Conservation (phyloP, 306 rosid genomes). For the Datisca glomerata region DNA sequence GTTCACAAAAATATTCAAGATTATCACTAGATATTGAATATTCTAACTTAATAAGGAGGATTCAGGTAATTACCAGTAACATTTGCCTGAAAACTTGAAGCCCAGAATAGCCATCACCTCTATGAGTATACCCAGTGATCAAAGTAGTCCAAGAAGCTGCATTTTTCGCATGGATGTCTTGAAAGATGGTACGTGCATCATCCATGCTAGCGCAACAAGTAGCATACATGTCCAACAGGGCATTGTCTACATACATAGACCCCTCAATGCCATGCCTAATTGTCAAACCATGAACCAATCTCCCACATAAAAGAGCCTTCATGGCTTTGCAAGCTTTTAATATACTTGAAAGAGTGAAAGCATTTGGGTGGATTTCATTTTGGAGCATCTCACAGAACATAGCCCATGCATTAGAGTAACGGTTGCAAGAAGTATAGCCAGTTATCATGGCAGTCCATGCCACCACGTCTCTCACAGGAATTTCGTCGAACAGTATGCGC, state of each 20-base stretch:
- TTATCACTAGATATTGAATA: neutral
- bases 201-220: slow-evolving; percentile 44
- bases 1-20: slow-evolving; percentile 15
- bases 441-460: slow-evolving; percentile 68
- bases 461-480: slow-evolving; percentile 45
- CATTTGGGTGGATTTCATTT: slow-evolving; percentile 32
- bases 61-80: slow-evolving; percentile 35
- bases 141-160: slow-evolving; percentile 61
- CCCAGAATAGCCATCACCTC: slow-evolving; percentile 45
- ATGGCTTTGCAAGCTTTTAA: slow-evolving; percentile 58
- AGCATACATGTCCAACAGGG: slow-evolving; percentile 63
- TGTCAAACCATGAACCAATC: slow-evolving; percentile 39
- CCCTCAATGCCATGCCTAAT: slow-evolving; percentile 38
- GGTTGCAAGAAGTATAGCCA: slow-evolving; percentile 43
- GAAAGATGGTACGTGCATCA: slow-evolving; percentile 38
- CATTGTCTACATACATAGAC: slow-evolving; percentile 48
- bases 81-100: slow-evolving; percentile 48
- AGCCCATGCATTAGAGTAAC: slow-evolving; percentile 33
- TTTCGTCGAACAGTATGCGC: slow-evolving; percentile 53
- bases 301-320: slow-evolving; percentile 39
- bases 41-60: slow-evolving; percentile 3
- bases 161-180: slow-evolving; percentile 31
- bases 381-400: slow-evolving; percentile 41
- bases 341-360: slow-evolving; percentile 50
- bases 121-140: slow-evolving; percentile 65